A percentile compares a stretch with the other conserved stretches of the same genome.
Evolutionary conservation across 2,329 filamentous ascomycete genomes (phyloP).

Genomic region (Colletotrichum sp.): DNA sequence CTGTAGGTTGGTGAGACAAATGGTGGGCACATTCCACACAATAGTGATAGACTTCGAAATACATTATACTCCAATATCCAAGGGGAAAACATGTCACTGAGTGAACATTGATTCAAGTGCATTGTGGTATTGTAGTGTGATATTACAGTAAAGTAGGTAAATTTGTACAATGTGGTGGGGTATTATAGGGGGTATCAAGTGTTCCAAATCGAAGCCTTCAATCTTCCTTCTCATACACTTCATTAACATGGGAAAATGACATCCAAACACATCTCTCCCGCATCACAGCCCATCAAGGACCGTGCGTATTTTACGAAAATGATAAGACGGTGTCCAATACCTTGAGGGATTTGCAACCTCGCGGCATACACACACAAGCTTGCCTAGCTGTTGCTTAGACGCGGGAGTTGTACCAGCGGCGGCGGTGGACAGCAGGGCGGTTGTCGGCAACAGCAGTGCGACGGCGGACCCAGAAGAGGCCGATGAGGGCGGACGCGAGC

Average conservation of each 20-base stretch:
- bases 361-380: neutral
- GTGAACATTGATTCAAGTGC: neutral
- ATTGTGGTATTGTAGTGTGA: neutral
- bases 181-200: conserved; percentile 11
- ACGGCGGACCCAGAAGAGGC: conserved; percentile 57
- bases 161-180: neutral
- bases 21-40: neutral
- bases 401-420: conserved; percentile 47
- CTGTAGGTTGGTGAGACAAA: accelerated
- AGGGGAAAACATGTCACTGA: neutral
- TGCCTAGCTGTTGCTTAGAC: conserved; percentile 35
- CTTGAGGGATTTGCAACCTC: neutral
- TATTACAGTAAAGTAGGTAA: neutral
- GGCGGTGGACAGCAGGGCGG: conserved; percentile 31
- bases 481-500: conserved; percentile 67
- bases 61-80: no score
- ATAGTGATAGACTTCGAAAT: neutral
- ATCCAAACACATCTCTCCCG: neutral
- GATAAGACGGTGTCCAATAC: neutral
- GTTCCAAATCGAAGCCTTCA: neutral
- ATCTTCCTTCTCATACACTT: neutral
- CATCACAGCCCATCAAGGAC: neutral
- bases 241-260: neutral
- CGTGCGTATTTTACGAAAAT: neutral
- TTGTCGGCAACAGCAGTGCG: conserved; percentile 33